Evolutionary conservation across 2,329 filamentous ascomycete genomes (phyloP).

Genomic region (Drechslera avenae): DNA sequence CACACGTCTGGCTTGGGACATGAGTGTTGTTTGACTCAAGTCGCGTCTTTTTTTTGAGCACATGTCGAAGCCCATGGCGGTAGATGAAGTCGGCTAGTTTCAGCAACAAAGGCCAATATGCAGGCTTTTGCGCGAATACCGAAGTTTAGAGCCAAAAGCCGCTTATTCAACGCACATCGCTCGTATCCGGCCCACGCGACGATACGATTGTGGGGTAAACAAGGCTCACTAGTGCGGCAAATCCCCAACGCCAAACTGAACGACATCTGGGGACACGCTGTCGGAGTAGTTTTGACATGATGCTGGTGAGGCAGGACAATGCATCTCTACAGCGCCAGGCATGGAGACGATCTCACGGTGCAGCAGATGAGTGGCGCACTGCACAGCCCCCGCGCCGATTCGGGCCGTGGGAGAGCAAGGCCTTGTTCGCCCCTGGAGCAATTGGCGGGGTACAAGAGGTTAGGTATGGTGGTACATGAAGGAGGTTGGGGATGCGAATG

Average conservation of each 20-base stretch:
- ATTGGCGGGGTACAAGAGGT: conserved; percentile 12
- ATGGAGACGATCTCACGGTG: conserved; percentile 7
- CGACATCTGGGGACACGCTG: conserved; percentile 2
- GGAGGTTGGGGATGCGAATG: conserved; percentile 3
- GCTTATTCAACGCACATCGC: conserved; percentile 32
- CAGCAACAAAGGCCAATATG: not conserved
- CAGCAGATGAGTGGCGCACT: conserved; percentile 10
- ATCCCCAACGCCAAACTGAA: conserved; percentile 14
- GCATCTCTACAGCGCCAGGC: not conserved
- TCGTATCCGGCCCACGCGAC: conserved; percentile 37
- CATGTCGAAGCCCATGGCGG: not conserved
- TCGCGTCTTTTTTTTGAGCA: too few relatives aligned
- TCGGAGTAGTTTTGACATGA: not conserved
- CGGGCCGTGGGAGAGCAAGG: too few relatives aligned
- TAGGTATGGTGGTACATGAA: not conserved
- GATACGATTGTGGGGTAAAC: conserved; percentile 34
- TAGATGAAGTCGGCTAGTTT: not conserved
- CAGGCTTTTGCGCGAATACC: not conserved
- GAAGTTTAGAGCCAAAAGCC: conserved; percentile 4
- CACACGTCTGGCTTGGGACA: not conserved
- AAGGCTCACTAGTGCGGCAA: conserved; percentile 22
- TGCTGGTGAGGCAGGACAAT: not conserved
- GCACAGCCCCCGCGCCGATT: conserved; percentile 12
- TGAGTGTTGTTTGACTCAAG: too few relatives aligned
- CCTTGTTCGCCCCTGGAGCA: conserved; percentile 1